phyloP scores from a whole-genome alignment of 1,139 yeast genomes.

The Pichia kudriavzevii region DNA sequence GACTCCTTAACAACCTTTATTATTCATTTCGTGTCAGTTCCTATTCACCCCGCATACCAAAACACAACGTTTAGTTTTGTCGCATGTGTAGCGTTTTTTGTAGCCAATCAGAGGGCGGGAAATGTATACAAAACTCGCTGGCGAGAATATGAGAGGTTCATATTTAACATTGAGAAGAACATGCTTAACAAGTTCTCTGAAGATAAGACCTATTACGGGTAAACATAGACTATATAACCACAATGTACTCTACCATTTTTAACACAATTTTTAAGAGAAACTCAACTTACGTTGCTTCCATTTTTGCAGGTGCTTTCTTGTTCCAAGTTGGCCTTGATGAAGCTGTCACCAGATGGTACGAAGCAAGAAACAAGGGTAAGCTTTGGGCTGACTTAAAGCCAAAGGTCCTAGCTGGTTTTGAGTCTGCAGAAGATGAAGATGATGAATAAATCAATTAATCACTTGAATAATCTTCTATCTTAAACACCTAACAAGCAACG shows the following conservation, averaged over 20 bases:
- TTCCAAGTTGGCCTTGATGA: conserved; percentile 83
- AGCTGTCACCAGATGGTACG: conserved; percentile 76
- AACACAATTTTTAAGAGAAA: conserved; percentile 85
- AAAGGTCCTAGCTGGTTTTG: conserved; percentile 37
- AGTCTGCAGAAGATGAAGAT: conserved; percentile 24
- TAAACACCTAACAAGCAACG: too few species aligned
- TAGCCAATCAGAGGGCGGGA: background rate
- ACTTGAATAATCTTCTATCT: background rate
- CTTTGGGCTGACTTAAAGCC: conserved; percentile 93
- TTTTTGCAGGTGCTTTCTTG: conserved; percentile 80
- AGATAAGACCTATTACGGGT: too few species aligned
- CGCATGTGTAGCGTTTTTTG: too few species aligned
- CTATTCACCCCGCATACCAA: too few species aligned
- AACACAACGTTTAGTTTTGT: too few species aligned
- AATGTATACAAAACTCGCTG: too few species aligned
- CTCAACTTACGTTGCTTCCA: conserved; percentile 79
- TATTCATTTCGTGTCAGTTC: too few species aligned
- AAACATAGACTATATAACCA: too few species aligned
- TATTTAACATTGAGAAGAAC: too few species aligned
- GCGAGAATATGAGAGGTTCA: too few species aligned
- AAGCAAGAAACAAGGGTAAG: conserved; percentile 85
- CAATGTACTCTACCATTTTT: conserved; percentile 43
- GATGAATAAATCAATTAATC: conserved; percentile 8
- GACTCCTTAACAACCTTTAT: too few species aligned
- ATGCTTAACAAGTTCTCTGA: too few species aligned